phyloP scores from a whole-genome alignment of 2,329 filamentous ascomycete genomes.

The Sporothrix sp. region DNA sequence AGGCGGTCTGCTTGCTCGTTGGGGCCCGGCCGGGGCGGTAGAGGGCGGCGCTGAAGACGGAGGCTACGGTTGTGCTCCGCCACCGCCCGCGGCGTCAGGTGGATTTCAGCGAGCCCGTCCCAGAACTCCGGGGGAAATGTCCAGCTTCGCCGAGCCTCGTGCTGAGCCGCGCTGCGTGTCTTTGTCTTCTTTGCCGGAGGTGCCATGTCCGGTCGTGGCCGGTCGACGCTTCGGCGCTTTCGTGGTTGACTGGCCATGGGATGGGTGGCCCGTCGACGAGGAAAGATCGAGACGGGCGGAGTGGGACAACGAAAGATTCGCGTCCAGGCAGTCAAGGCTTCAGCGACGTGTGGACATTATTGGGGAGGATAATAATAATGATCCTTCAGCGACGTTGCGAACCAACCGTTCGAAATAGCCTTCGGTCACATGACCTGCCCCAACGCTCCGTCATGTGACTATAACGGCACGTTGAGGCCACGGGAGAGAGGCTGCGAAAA shows the following conservation, averaged over 20 bases:
- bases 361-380: too few relatives aligned
- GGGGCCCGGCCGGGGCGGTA: neutral
- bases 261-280: too few relatives aligned
- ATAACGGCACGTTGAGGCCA: too few relatives aligned
- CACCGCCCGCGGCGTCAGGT: conserved; percentile 10
- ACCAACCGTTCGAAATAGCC: too few relatives aligned
- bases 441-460: too few relatives aligned
- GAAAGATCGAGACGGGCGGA: too few relatives aligned
- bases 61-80: conserved; percentile 13
- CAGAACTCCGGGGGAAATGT: conserved; percentile 14
- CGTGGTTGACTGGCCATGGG: conserved; percentile 7
- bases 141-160: conserved; percentile 6
- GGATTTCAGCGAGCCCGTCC: conserved; percentile 12
- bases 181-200: conserved; percentile 2
- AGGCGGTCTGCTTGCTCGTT: neutral
- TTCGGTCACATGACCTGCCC: too few relatives aligned
- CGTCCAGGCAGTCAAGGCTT: too few relatives aligned
- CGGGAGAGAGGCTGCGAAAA: too few relatives aligned
- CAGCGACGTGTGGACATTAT: too few relatives aligned
- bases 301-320: too few relatives aligned
- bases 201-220: neutral
- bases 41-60: conserved; percentile 2
- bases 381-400: too few relatives aligned
- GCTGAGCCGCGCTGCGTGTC: conserved; percentile 3
- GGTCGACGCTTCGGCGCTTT: conserved; percentile 8